Conservation (phyloP, 1,139 yeast species). For the Eremothecium gossypii region DNA sequence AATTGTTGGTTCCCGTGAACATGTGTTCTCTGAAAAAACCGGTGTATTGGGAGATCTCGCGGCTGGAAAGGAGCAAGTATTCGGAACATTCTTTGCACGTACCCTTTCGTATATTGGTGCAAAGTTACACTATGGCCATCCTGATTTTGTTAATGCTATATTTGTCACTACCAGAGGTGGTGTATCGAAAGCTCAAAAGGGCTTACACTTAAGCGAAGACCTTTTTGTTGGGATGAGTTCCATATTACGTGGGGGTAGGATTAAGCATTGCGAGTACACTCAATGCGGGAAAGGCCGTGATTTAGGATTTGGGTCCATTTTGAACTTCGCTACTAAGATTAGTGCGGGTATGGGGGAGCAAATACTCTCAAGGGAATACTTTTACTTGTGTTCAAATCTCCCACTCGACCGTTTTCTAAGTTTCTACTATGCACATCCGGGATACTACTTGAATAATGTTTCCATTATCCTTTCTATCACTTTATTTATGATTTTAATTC, state of each 20-base stretch:
- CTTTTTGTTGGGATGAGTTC: constrained; percentile 72
- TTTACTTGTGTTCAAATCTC: constrained; percentile 61
- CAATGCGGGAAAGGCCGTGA: constrained; percentile 80
- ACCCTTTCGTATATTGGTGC: constrained; percentile 67
- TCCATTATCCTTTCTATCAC: constrained; percentile 62
- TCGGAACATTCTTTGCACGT: constrained; percentile 66
- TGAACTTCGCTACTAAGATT: constrained; percentile 67
- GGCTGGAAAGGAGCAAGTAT: constrained; percentile 71
- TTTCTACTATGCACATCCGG: constrained; percentile 71
- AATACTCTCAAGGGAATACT: constrained; percentile 66
- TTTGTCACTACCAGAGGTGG: constrained; percentile 71
- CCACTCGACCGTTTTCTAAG: constrained; percentile 66
- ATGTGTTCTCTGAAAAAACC: constrained; percentile 63
- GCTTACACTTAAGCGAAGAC: constrained; percentile 67
- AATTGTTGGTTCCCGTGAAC: constrained; percentile 67
- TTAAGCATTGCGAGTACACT: constrained; percentile 66
- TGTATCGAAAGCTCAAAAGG: constrained; percentile 67
- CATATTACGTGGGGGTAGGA: constrained; percentile 62
- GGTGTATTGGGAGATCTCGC: constrained; percentile 72
- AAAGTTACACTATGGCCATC: constrained; percentile 68
- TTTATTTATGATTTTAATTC: constrained; percentile 53
- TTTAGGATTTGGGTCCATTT: constrained; percentile 67
- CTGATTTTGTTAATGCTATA: constrained; percentile 60
- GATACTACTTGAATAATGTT: constrained; percentile 64
- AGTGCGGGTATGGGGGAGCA: constrained; percentile 84